Base-by-base conservation (phyloP, 2,329 filamentous ascomycete species). In the Thielaviopsis punctulata region DNA sequence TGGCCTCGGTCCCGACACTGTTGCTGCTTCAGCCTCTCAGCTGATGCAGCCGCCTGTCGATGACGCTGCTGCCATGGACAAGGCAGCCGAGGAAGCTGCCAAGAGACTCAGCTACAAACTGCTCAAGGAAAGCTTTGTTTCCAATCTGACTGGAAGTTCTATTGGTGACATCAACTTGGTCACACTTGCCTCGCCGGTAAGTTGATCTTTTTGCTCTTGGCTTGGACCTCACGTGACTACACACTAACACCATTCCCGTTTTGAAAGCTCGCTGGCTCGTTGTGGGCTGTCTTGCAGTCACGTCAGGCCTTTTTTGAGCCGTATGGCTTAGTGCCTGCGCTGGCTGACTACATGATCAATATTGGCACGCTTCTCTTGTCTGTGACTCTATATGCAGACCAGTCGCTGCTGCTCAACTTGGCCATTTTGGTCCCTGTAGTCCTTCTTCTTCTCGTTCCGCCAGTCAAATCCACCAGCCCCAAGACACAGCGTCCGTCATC, bases 121-220 rank as follows among this genome's bases (percentile, higher is more conserved):
- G 61, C 75, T 84, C 59, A 98, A 98, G 70, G 89, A 94, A 72
- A 87, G 87, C 63, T 95, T 95, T 65, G 92, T 98, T 62, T 95
- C 90, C 52, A 86, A 88, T 64, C 78, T 95, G 25, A 81, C 83
- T 6, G 92, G 92, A 41, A 87, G 92, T 55, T 76, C 80, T 27
- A 80, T 94, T 56, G 70, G 75, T 59, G 92, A 98, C 65, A 89
- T 98, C 69, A 90, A 89, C 64, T 76, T 78, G 60, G 85, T 96
- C 59, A 87, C 86, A 47, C 76, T 85, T 48, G 82, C 94, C 57
- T 86, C 87, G 62, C 82, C 89, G 62, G 92, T 95, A 76, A 62
- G 77, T 65, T 56, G 62, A 57, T 52, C 45, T 43, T 53, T n/a
- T 18, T 48, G 41, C 44, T 27, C 53, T 36, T 25, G 22, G 41